A percentile compares a stretch with the other conserved stretches of the same genome.
These are phyloP conservation scores for Schizosaccharomyces japonicus DNA, from an alignment of 805 yeast species.

Conservation along the genomic window DNA sequence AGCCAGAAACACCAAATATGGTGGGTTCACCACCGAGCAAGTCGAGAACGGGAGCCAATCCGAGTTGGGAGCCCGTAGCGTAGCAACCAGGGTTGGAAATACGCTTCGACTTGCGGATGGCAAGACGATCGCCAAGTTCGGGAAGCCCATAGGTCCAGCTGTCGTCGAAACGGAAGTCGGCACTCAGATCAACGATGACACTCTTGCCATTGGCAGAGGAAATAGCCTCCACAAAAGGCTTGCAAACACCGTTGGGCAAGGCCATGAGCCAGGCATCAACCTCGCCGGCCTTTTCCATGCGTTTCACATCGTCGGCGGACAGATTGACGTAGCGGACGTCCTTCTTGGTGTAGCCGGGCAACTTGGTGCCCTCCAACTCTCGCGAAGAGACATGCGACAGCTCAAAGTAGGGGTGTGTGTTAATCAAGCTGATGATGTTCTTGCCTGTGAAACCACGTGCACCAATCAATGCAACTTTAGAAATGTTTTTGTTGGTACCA, in stretches of 20 bases:
- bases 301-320: slow-evolving; percentile 63
- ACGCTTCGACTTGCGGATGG: slow-evolving; percentile 47
- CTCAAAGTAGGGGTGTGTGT: slow-evolving; percentile 70
- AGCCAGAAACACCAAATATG: slow-evolving; percentile 88
- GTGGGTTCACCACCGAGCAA: slow-evolving; percentile 53
- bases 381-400: slow-evolving; percentile 86
- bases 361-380: slow-evolving; percentile 67
- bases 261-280: slow-evolving; percentile 99
- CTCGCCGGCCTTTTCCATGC: slow-evolving; percentile 47
- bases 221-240: slow-evolving; percentile 25
- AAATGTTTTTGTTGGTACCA: too few species aligned
- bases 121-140: slow-evolving; percentile 50
- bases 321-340: slow-evolving; percentile 64
- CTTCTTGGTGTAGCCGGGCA: slow-evolving; percentile 67
- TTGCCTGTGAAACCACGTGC: slow-evolving; percentile 97
- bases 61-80: slow-evolving; percentile 93
- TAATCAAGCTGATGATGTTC: slow-evolving; percentile 66
- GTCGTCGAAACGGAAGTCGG: slow-evolving; percentile 77
- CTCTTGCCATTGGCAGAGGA: slow-evolving; percentile 36
- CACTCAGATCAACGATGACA: slow-evolving; percentile 74
- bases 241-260: slow-evolving; percentile 86
- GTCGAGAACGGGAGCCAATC: slow-evolving; percentile 58
- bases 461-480: slow-evolving; percentile 81
- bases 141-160: slow-evolving; percentile 93
- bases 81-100: slow-evolving; percentile 96